Base-by-base conservation (phyloP, 1,284 basidiomycete species). In the Calocybe gambosa region DNA sequence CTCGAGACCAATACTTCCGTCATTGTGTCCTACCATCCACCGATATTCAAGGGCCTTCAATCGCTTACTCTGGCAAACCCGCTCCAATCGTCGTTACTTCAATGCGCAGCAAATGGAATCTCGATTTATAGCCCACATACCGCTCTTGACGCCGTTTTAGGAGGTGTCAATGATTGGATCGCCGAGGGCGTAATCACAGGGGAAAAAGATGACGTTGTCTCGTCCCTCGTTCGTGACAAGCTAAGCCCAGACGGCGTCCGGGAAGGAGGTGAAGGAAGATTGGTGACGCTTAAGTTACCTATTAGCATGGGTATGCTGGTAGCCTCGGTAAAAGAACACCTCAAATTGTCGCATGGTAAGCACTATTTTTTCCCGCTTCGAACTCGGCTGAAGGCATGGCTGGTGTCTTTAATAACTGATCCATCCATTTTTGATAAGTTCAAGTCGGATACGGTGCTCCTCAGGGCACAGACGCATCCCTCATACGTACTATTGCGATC, bases 121-220 rank as follows among this genome's bases (percentile, higher is more conserved):
- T 89, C 85, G 12, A 74, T 97, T 2, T 97, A 91, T 67, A 77
- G 76, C 31, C 93, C 93, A 0, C 94, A 97, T 64, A 92, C 89
- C 0, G 79, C 88, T 1, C 73, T 96, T 10, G 94, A 98, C 63
- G 79, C 70, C 10, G 82, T 89, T 1, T 76, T 75, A 43, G 89
- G 82, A 10, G 93, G 93, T 0, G 82, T 97, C 53, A 94, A 94
- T 59, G 87, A 89, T 62, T 90, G 86, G 85, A 67, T 93, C 43
- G 82, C 78, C 1, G 57, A 73, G 39, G 73, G 75, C 46, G 51
- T 65, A 21, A 52, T 64, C 37, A 64, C 57, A 39, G 56, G 54
- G 1, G 50, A 43, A 46, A 37, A 51, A 33, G 45, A 58, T 18
- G 52, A 58, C 38, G 43, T 40, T 7, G 45, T 60, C 58, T 44